phyloP scores from a whole-genome alignment of 176 grass and related monocot species.

The Microstegium vimineum region DNA sequence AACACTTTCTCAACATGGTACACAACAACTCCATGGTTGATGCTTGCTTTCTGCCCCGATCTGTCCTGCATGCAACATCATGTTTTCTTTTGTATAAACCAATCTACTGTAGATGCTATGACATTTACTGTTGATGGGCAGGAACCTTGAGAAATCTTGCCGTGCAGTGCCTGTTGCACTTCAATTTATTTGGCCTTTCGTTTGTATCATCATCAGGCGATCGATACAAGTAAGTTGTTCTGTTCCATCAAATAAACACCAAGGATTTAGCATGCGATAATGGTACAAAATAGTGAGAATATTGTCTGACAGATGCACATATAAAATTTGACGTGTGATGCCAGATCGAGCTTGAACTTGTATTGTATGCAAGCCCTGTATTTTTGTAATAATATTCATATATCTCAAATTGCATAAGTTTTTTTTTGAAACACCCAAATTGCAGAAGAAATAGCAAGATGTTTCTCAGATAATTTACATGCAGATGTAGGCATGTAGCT shows the following conservation, averaged over 20 bases:
- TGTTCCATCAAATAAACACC: constrained; percentile 10
- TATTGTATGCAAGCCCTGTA: not conserved
- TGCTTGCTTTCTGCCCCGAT: not conserved
- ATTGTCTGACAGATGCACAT: constrained; percentile 16
- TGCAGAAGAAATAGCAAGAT: not conserved
- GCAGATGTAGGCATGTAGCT: not conserved
- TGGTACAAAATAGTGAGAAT: constrained; percentile 5
- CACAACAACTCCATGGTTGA: not conserved
- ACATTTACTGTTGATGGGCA: not conserved
- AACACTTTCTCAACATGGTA: constrained; percentile 18
- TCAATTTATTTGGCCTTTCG: not conserved
- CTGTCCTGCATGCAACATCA: not conserved
- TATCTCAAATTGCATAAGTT: not conserved
- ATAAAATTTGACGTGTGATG: constrained; percentile 1
- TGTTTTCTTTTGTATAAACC: constrained; percentile 17
- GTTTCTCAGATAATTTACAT: not conserved
- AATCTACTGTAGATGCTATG: not conserved
- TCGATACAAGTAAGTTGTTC: not conserved
- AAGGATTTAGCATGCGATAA: constrained; percentile 33
- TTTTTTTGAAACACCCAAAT: not conserved
- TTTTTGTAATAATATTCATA: not conserved
- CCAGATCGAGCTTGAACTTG: not conserved
- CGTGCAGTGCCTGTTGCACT: not conserved
- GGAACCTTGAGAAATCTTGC: constrained; percentile 19
- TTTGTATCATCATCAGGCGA: constrained; percentile 2